Evolutionary conservation across 495 filamentous ascomycete genomes (phyloP).

Genomic region (Trichodelitschia bisporula): DNA sequence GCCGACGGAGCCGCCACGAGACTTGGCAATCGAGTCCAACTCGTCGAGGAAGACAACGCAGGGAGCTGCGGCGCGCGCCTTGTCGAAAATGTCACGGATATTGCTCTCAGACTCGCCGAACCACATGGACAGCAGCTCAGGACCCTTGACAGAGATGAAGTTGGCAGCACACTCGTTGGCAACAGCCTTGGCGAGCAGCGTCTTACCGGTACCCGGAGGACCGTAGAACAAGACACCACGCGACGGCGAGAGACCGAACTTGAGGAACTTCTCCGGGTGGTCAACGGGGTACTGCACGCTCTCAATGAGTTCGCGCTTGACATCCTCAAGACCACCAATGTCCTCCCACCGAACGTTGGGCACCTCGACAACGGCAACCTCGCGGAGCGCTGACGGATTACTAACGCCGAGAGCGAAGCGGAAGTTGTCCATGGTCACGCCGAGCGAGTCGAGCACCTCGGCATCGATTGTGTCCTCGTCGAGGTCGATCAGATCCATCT

Average conservation of each 20-base stretch:
- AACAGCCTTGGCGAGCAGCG: conserved; percentile 94
- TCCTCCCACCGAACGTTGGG: conserved; percentile 99
- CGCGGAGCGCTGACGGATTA: conserved; percentile 94
- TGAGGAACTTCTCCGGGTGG: conserved; percentile 99
- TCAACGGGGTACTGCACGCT: conserved; percentile 98
- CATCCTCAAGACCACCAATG: conserved; percentile 90
- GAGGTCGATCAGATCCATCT: conserved; percentile 99
- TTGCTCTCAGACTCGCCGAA: conserved; percentile 99
- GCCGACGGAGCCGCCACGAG: conserved; percentile 87
- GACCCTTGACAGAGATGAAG: conserved; percentile 98
- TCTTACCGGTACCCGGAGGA: conserved; percentile 98
- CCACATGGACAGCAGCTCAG: conserved; percentile 97
- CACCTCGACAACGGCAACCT: conserved; percentile 96
- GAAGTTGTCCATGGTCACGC: conserved; percentile 99
- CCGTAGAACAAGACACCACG: conserved; percentile 98
- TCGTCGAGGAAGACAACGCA: conserved; percentile 98
- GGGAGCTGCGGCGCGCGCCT: conserved; percentile 91
- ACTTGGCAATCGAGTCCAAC: conserved; percentile 97
- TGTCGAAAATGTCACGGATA: conserved; percentile 99
- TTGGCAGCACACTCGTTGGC: conserved; percentile 98
- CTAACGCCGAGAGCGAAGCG: conserved; percentile 90
- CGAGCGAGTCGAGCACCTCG: conserved; percentile 90
- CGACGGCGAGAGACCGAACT: conserved; percentile 94
- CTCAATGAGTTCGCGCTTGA: conserved; percentile 99
- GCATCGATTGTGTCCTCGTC: conserved; percentile 98